Base-by-base conservation (phyloP, 108 stramenopile genomes). In the Cyclotella choctawhatcheeana region DNA sequence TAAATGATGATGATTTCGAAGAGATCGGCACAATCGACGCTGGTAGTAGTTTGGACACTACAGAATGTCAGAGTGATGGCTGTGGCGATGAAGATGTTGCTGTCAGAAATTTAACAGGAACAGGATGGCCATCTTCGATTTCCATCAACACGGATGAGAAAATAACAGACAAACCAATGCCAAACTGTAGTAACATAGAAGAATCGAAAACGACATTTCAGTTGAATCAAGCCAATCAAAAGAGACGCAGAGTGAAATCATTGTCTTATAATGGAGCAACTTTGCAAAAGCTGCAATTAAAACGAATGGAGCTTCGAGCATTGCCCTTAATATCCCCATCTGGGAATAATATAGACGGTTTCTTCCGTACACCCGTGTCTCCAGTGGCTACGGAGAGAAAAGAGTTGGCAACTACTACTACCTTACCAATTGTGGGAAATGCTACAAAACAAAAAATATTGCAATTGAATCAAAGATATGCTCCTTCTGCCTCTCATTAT, bases 231-330 rank as follows among this genome's bases (percentile, higher is more conserved):
- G n/a, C 5, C 29, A 30, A 56, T 56, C 55, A 31, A 27, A 30
- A 30, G 13, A 27, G 29, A 56, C 31, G 10, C 27, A 27, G 55
- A 13, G 12, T 31, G 29, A 56, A 56, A 14, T 18, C 51, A 22
- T 56, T 30, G 2, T 56, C 55, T 8, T 56, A 16, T 30, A 56
- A 31, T n/a, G 55, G 55, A n/a, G 27, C 29, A 30, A 56, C 55
- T 30, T 56, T 56, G 27, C 55, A 56, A 30, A 13, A 56, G 31
- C 55, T 56, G 10, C 55, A 56, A 31, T 16, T 56, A 30, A 56
- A 56, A 56, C 55, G 55, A 56, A 56, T 56, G 27, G 55, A 56
- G 30, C 29, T 31, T 31, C 55, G 14, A 56, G 27, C 29, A 1
- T n/a, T n/a, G n/a, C n/a, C n/a, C n/a, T n/a, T n/a, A n/a, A n/a